Percentiles rank a stretch among this genome's conserved stretches.
Conservation (phyloP, 805 yeast species). For the Metschnikowia gruessii region DNA sequence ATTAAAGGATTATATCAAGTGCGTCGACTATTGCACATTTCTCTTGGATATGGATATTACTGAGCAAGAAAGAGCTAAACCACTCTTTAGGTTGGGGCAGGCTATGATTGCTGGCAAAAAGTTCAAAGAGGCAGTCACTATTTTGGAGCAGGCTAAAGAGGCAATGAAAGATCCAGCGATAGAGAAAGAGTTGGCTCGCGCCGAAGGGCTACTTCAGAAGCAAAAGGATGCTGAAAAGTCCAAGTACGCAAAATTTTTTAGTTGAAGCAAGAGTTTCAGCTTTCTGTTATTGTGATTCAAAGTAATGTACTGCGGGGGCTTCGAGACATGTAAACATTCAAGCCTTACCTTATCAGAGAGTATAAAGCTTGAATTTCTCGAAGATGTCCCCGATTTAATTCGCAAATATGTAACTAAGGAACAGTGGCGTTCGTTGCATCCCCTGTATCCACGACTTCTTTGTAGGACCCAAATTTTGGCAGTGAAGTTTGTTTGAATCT, state of each 20-base stretch:
- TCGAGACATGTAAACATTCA: neutral
- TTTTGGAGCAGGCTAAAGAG: conserved; percentile 43
- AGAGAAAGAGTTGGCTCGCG: conserved; percentile 39
- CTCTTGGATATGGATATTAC: conserved; percentile 49
- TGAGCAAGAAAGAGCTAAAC: conserved; percentile 52
- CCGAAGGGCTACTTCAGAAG: conserved; percentile 39
- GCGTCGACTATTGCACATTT: conserved; percentile 54
- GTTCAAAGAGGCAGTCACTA: conserved; percentile 47
- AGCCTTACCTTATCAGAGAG: too few relatives aligned
- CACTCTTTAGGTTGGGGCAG: conserved; percentile 52
- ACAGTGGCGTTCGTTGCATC: too few relatives aligned
- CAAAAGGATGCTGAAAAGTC: conserved; percentile 50
- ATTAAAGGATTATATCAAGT: conserved; percentile 44
- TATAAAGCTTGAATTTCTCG: too few relatives aligned
- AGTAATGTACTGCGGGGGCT: neutral
- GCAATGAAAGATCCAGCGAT: conserved; percentile 49
- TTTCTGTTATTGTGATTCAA: neutral
- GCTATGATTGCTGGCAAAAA: conserved; percentile 44
- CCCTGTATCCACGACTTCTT: too few relatives aligned
- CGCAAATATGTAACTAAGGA: too few relatives aligned
- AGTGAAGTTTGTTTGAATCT: too few relatives aligned
- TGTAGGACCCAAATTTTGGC: too few relatives aligned
- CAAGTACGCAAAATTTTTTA: conserved; percentile 63
- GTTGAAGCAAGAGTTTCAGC: conserved; percentile 10
- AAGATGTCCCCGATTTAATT: too few relatives aligned